Evolutionary conservation across 129 eudicot species (phyloP).

Genomic region (Ambrosia trifida): DNA sequence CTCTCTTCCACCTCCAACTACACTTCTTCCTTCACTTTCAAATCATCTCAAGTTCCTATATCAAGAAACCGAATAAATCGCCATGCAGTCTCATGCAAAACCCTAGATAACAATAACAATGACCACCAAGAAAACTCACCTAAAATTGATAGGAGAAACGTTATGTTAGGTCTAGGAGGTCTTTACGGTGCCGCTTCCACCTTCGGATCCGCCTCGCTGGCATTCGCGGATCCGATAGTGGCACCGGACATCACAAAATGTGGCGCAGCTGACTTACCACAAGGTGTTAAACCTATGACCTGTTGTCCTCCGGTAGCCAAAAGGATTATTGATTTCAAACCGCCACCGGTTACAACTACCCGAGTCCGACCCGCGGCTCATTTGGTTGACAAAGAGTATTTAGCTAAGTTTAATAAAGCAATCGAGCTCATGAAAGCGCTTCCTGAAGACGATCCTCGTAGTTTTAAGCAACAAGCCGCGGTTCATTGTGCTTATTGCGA

Average conservation of each 20-base stretch:
- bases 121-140: constrained; percentile 14
- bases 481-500: constrained; percentile 78
- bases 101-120: constrained; percentile 32
- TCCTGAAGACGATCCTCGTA: constrained; percentile 57
- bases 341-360: constrained; percentile 25
- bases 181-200: constrained; percentile 52
- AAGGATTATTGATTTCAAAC: constrained; percentile 40
- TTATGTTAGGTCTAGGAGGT: constrained; percentile 61
- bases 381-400: constrained; percentile 36
- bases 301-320: constrained; percentile 62
- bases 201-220: constrained; percentile 34
- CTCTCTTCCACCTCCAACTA: constrained; percentile 35
- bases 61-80: constrained; percentile 23
- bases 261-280: constrained; percentile 57
- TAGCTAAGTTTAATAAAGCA: constrained; percentile 51
- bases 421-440: constrained; percentile 61
- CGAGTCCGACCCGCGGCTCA: constrained; percentile 60
- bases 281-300: constrained; percentile 37
- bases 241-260: constrained; percentile 61
- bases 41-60: constrained; percentile 38
- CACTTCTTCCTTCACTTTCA: constrained; percentile 32
- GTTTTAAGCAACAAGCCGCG: constrained; percentile 58
- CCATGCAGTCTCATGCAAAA: constrained; percentile 50
- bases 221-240: constrained; percentile 54
- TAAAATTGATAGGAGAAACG: constrained; percentile 56